These are phyloP conservation scores for Blastocystis sp. DNA, from an alignment of 352 stramenopile genomes.

Conservation along the genomic window DNA sequence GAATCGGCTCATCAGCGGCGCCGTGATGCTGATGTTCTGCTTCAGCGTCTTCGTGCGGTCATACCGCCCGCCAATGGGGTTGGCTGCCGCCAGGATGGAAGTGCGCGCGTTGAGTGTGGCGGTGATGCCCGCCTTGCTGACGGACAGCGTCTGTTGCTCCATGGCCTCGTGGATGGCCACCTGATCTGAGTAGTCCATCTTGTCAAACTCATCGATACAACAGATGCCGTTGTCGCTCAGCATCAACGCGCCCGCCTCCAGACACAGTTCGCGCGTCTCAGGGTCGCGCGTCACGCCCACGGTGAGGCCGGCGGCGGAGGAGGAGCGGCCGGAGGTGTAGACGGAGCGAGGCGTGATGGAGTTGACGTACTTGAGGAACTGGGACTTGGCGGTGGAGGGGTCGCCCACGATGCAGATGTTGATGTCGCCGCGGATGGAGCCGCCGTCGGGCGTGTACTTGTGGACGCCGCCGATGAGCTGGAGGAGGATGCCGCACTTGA, in stretches of 20 bases:
- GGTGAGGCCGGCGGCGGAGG: constrained; percentile 94
- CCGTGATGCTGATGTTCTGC: constrained; percentile 95
- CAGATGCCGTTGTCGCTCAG: constrained; percentile 94
- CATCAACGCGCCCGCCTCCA: constrained; percentile 90
- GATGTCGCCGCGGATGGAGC: constrained; percentile 88
- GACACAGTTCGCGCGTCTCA: constrained; percentile 92
- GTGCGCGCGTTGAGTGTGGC: constrained; percentile 93
- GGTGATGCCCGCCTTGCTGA: constrained; percentile 93
- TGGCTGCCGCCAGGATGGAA: constrained; percentile 94
- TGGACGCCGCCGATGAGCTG: constrained; percentile 96
- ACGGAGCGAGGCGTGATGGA: constrained; percentile 91
- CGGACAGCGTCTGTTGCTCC: constrained; percentile 79
- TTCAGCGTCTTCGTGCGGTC: constrained; percentile 94
- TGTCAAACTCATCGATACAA: constrained; percentile 99
- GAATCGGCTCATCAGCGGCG: constrained; percentile 94
- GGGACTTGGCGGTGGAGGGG: constrained; percentile 92
- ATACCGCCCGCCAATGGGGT: constrained; percentile 95
- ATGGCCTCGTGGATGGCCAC: constrained; percentile 94
- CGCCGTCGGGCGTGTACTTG: constrained; percentile 90
- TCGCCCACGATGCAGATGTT: constrained; percentile 96
- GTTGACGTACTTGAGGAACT: constrained; percentile 84
- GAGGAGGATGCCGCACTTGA: constrained; percentile 89
- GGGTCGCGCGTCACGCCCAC: constrained; percentile 87
- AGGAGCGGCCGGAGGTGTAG: constrained; percentile 95
- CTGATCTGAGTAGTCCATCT: constrained; percentile 94